A percentile compares a stretch with the other conserved stretches of the same genome.
These are phyloP conservation scores for Cryptococcus amylolentus DNA, from an alignment of 1,284 basidiomycete species.

Conservation along the genomic window DNA sequence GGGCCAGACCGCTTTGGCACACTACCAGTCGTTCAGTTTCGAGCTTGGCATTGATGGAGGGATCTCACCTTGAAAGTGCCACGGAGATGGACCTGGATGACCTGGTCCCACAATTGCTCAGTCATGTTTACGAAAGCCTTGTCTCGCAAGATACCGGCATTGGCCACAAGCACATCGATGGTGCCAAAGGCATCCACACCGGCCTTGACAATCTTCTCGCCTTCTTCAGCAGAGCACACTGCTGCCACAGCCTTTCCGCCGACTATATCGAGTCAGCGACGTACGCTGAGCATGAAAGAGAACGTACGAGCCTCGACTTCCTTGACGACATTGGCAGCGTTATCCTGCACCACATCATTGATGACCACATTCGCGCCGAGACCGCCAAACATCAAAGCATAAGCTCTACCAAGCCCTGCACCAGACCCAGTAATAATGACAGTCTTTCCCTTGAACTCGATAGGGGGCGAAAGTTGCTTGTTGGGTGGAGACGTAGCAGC, in stretches of 20 bases:
- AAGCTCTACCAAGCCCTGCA: constrained; percentile 85
- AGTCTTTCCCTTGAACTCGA: constrained; percentile 85
- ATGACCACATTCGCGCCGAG: constrained; percentile 95
- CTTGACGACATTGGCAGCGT: constrained; percentile 75
- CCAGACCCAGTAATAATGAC: constrained; percentile 93
- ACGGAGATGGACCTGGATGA: constrained; percentile 77
- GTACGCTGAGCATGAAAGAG: background rate
- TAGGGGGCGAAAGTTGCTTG: constrained; percentile 64
- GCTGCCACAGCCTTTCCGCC: constrained; percentile 85
- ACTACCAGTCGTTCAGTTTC: constrained; percentile 51
- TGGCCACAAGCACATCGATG: constrained; percentile 86
- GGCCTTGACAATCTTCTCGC: constrained; percentile 81
- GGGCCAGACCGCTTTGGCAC: constrained; percentile 93
- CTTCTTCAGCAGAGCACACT: constrained; percentile 80
- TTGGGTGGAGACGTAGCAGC: constrained; percentile 69
- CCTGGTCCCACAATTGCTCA: constrained; percentile 91
- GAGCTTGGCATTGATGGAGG: background rate
- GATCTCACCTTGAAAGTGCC: constrained; percentile 59
- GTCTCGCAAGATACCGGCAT: constrained; percentile 90
- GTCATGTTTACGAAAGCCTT: constrained; percentile 88
- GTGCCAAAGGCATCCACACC: constrained; percentile 84
- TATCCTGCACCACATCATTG: constrained; percentile 89
- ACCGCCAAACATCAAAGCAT: constrained; percentile 84
- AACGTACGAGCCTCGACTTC: constrained; percentile 74
- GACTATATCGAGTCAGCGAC: constrained; percentile 52